Evolutionary conservation across 257 asterid genomes (phyloP).

Genomic region (Capsicum pubescens): DNA sequence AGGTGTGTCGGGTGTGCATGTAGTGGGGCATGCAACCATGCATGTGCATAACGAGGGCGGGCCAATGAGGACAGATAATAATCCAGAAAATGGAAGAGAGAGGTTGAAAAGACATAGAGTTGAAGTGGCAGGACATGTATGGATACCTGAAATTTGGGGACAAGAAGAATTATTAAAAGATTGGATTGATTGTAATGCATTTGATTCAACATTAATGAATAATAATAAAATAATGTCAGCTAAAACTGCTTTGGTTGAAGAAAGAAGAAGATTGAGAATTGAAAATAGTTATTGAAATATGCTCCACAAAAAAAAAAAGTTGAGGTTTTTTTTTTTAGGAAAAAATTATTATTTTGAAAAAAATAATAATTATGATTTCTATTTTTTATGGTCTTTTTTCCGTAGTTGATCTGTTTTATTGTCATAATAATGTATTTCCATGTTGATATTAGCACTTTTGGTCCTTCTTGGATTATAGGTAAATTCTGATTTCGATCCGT

Average conservation of each 20-base stretch:
- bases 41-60: not conserved
- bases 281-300: slow-evolving; percentile 43
- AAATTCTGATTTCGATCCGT: too few relatives aligned
- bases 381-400: not conserved
- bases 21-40: not conserved
- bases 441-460: not conserved
- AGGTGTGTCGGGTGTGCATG: not conserved
- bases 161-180: slow-evolving; percentile 77
- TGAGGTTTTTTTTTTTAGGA: not conserved
- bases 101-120: slow-evolving; percentile 77
- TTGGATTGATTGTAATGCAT: slow-evolving; percentile 74
- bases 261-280: slow-evolving; percentile 56
- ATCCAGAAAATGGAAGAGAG: slow-evolving; percentile 56
- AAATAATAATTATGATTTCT: not conserved
- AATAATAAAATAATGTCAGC: slow-evolving; percentile 61
- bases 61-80: not conserved
- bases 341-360: not conserved
- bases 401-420: not conserved
- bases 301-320: not conserved
- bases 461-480: too few relatives aligned
- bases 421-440: slow-evolving; percentile 16
- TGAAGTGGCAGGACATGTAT: slow-evolving; percentile 81
- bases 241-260: slow-evolving; percentile 63
- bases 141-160: slow-evolving; percentile 97
- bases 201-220: slow-evolving; percentile 61